A percentile compares a stretch with the other conserved stretches of the same genome.
Evolutionary conservation across 805 yeast species (phyloP).

Genomic region (Barnettozyma vustinii): DNA sequence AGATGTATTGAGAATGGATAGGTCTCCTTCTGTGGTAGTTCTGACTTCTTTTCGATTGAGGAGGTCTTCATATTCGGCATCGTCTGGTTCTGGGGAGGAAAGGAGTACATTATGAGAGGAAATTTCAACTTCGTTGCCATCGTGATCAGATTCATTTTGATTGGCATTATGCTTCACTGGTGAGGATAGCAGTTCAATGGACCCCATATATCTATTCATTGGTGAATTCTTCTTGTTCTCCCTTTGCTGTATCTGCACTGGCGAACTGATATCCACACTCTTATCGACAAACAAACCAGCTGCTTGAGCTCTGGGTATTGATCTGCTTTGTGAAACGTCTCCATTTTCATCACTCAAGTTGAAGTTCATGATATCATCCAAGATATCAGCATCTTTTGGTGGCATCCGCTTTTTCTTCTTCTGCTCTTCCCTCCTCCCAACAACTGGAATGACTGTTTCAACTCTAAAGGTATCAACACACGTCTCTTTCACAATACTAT

Average conservation of each 20-base stretch:
- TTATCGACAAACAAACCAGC: not conserved
- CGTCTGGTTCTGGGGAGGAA: constrained; percentile 4
- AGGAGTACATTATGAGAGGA: not conserved
- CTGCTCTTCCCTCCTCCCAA: not conserved
- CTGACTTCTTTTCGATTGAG: not conserved
- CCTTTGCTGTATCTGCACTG: not conserved
- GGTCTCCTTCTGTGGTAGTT: not conserved
- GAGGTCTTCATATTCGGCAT: not conserved
- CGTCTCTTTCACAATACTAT: not conserved
- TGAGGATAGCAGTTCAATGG: not conserved
- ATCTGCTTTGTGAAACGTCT: not conserved
- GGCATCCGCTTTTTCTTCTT: not conserved
- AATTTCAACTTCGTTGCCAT: not conserved
- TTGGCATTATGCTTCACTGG: not conserved
- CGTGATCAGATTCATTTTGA: not conserved
- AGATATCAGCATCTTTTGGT: not conserved
- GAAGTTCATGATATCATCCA: not conserved
- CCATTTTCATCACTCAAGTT: not conserved
- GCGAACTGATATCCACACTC: not conserved
- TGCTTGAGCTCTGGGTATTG: not conserved
- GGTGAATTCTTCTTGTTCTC: not conserved
- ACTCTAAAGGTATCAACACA: not conserved
- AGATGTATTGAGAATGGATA: not conserved
- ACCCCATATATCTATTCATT: not conserved
- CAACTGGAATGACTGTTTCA: not conserved